Evolutionary conservation across 2,329 filamentous ascomycete genomes (phyloP).

Genomic region (Catunica adiposa): DNA sequence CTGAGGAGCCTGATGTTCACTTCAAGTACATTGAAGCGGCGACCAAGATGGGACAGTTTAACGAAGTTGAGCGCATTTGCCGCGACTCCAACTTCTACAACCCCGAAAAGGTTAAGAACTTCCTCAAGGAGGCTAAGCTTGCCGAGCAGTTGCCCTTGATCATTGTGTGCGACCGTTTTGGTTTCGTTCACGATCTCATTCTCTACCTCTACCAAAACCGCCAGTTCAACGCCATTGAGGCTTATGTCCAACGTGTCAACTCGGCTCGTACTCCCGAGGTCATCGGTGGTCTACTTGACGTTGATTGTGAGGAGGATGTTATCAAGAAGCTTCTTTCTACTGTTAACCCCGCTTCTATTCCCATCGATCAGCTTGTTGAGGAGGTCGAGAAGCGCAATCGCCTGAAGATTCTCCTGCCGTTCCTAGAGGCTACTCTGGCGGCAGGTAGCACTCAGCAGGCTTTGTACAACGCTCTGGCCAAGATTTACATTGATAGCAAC

Average conservation of each 20-base stretch:
- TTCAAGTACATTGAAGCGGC: conserved; percentile 99
- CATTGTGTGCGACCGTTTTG: conserved; percentile 98
- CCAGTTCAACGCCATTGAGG: conserved; percentile 96
- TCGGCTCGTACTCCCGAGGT: conserved; percentile 80
- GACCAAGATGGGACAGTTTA: conserved; percentile 81
- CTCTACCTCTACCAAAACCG: conserved; percentile 97
- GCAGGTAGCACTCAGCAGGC: conserved; percentile 90
- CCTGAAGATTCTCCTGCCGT: conserved; percentile 85
- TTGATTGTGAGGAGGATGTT: conserved; percentile 90
- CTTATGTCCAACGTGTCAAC: conserved; percentile 95
- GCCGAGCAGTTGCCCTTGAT: conserved; percentile 90
- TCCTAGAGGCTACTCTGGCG: conserved; percentile 82
- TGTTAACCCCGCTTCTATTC: conserved; percentile 69
- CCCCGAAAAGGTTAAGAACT: conserved; percentile 95
- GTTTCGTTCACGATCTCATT: conserved; percentile 93
- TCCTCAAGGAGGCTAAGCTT: conserved; percentile 88
- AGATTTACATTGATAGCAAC: conserved; percentile 99
- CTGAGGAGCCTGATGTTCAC: conserved; percentile 84
- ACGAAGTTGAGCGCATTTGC: conserved; percentile 93
- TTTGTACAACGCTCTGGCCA: conserved; percentile 90
- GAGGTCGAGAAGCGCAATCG: conserved; percentile 96
- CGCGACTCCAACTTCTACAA: conserved; percentile 84
- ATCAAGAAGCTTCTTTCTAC: conserved; percentile 84
- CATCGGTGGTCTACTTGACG: conserved; percentile 81
- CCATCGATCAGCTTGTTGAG: conserved; percentile 80